A percentile compares a stretch with the other conserved stretches of the same genome.
These are phyloP conservation scores for Colletotrichum gigasporum DNA, from an alignment of 2,329 filamentous ascomycete species.

Conservation along the genomic window DNA sequence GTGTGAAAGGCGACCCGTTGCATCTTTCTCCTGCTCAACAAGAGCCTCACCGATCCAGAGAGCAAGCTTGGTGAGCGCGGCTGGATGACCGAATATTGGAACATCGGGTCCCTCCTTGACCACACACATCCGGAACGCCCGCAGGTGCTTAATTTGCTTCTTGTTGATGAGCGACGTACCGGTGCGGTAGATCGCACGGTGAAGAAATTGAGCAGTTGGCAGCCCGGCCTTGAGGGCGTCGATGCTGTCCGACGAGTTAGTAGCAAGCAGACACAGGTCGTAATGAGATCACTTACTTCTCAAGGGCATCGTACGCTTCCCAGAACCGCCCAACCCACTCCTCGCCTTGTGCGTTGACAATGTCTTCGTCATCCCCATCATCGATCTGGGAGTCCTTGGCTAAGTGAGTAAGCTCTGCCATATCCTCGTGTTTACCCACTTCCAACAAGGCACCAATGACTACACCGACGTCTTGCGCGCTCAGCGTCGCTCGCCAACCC, in stretches of 20 bases:
- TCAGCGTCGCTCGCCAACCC: conserved; percentile 96
- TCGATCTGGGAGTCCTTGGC: conserved; percentile 46
- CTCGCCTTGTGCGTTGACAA: conserved; percentile 62
- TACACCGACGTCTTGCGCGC: conserved; percentile 92
- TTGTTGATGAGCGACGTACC: conserved; percentile 93
- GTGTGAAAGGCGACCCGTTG: conserved; percentile 72
- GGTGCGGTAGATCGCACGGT: conserved; percentile 91
- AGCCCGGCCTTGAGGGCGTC: conserved; percentile 80
- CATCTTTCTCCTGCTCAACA: conserved; percentile 84
- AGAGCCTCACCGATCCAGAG: conserved; percentile 95
- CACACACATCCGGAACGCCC: conserved; percentile 93
- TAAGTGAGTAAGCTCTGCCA: conserved; percentile 41
- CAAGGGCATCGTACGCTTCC: conserved; percentile 77
- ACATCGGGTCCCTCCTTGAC: conserved; percentile 96
- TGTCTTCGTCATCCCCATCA: conserved; percentile 53
- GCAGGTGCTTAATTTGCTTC: conserved; percentile 89
- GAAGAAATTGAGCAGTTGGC: conserved; percentile 85
- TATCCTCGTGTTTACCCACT: conserved; percentile 72
- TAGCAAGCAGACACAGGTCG: conserved; percentile 52
- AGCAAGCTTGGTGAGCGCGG: conserved; percentile 91
- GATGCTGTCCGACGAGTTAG: conserved; percentile 65
- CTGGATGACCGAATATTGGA: conserved; percentile 89
- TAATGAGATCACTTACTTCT: conserved; percentile 63
- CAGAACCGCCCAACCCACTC: conserved; percentile 76
- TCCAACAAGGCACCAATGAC: conserved; percentile 92